Base-by-base conservation (phyloP, 2,329 filamentous ascomycete species). In the Exophiala viscosa region DNA sequence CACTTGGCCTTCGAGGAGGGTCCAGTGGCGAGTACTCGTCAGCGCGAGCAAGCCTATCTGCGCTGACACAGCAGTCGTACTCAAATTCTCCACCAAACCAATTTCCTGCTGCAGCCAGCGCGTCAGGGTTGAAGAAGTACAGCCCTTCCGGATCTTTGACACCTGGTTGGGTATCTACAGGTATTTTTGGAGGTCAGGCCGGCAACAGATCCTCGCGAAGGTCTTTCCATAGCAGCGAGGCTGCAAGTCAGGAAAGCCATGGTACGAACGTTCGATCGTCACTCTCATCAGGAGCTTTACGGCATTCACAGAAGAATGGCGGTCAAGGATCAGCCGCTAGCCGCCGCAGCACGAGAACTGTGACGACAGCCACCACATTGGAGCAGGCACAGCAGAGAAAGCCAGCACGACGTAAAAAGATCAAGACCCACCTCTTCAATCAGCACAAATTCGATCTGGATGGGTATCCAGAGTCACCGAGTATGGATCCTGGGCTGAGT, bases 401-500 rank as follows among this genome's bases (percentile, higher is more conserved):
- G 57, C 14, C 59, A 61, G n/a, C 35, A 59, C 53, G 67, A 70
- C 62, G 48, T 44, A 65, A 51, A 55, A 62, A 51, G 67, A 64
- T 82, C 50, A 76, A 73, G 48, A 69, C 79, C 15, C 74, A 69
- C n/a, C 68, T 82, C 20, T 81, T 79, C 59, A 82, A 84, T 45
- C 76, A 79, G 55, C 72, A 75, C 50, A 70, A 73, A 33, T 85
- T 85, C 58, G 59, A 60, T 38, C 34, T 58, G 33, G 76, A 80
- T 53, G 73, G 71, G 10, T 67, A 70, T 46, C 66, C 73, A 2
- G 71, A 71, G 48, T 66, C 71, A 14, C 71, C 77, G 10, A 66
- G 84, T 15, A 67, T 84, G 5, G 74, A 82, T 39, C 69, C 70
- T 40, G 69, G 69, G 8, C 73, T 78, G 40, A 71, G 74, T 15